Evolutionary conservation across 228 moss, liverwort and hornwort genomes (phyloP), one percentile per base, ranked within the genome.

Genomic region (Sphagnum fallax): DNA sequence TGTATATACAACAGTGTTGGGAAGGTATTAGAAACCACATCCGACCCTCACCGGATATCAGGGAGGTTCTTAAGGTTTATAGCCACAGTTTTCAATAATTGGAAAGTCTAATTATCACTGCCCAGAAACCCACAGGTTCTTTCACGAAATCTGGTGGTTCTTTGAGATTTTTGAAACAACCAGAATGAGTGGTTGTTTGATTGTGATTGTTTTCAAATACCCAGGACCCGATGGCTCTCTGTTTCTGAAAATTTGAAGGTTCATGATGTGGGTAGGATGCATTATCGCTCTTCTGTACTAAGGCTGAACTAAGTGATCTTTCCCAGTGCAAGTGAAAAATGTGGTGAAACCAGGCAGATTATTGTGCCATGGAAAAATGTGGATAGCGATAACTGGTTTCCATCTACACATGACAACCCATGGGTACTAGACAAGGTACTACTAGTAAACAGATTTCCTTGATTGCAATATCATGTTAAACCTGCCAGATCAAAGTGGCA

Each of bases 261-360:
- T 16, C 85, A 88, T 52, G 88, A 92, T 52, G 77, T 92, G 51
- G 74, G 80, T 51, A 90, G 90, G 47, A 90, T 86, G 68, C 86
- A 84, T 61, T 92, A 90, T 71, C 87, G 88, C 10, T 92, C 86
- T 74, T 81, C 80, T 61, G 61, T 88, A 67, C 82, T 80, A 32
- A 90, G 72, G n/a, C 73, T 92, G 60, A 58, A 68, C 6, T 86
- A 88, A 65, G 10, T 64, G 47, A 90, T 92, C 18, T 61, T 77
- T 64, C 16, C 89, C 92, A 47, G 74, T 83, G 11, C 81, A 69
- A 48, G 83, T 83, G 0, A 75, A 68, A 67, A 71, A 78, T 13
- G 60, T 83, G 58, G 86, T 92, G 32, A 92, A 90, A 71, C 79
- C 90, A 7, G 90, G 90, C 72, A 75, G 67, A 78, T 92, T 49